A percentile compares a stretch with the other conserved stretches of the same genome.
Conservation (phyloP, 306 rosid genomes). For the Trifolium fragiferum region DNA sequence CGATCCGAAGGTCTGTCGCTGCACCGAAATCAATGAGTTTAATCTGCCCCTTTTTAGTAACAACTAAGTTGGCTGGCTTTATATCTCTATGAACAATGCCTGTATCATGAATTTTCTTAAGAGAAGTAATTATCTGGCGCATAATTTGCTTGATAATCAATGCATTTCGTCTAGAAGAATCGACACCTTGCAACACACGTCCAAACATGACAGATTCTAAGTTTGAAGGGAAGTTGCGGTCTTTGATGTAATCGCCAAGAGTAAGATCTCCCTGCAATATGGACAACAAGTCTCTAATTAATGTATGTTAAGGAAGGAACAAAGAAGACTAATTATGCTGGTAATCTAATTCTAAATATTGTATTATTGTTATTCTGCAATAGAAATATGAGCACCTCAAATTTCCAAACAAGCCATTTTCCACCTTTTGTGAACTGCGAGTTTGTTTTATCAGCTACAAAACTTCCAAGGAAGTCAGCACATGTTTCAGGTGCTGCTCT, state of each 20-base stretch:
- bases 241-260: conserved; percentile 88
- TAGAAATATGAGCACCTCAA: conserved; percentile 69
- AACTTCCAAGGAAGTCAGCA: conserved; percentile 93
- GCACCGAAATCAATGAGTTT: conserved; percentile 98
- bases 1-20: conserved; percentile 90
- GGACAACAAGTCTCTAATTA: conserved; percentile 33
- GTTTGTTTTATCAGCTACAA: conserved; percentile 70
- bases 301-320: conserved; percentile 25
- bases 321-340: conserved; percentile 16
- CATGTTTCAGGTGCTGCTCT: conserved; percentile 99
- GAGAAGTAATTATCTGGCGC: conserved; percentile 84
- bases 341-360: conserved; percentile 25
- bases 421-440: conserved; percentile 79
- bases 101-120: conserved; percentile 87
- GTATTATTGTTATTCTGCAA: conserved; percentile 14
- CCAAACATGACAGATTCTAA: conserved; percentile 91
- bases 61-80: conserved; percentile 93
- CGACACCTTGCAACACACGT: conserved; percentile 77
- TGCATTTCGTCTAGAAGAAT: conserved; percentile 69
- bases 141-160: conserved; percentile 93
- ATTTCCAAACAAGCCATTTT: conserved; percentile 99
- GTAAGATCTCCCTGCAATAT: conserved; percentile 76
- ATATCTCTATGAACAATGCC: conserved; percentile 96
- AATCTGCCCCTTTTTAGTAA: conserved; percentile 75
- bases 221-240: conserved; percentile 79